Base-by-base conservation (phyloP, 2,329 filamentous ascomycete genomes). In the Nothopassalora personata region DNA sequence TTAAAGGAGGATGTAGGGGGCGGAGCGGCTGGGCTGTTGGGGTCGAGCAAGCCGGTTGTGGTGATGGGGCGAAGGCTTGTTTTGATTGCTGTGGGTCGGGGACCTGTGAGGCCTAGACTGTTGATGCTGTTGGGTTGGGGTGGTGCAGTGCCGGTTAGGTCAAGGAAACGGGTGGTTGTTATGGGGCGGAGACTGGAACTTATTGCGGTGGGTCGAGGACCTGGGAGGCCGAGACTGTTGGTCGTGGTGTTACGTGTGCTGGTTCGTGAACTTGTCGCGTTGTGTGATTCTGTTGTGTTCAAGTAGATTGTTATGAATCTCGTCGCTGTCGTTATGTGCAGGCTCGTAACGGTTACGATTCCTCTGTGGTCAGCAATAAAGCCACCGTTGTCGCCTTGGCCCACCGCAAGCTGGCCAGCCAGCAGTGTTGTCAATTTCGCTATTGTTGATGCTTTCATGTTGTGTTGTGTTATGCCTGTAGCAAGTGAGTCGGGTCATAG, bases 381-480 rank as follows among this genome's bases (percentile, higher is more conserved):
- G 18, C 36, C 49, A 18, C 36, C 56, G 8, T 43, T 4, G n/a
- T 43, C 39, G 39, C 39, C 39, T 43, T 43, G 39, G 39, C 39
- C 39, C 13, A n/a, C 28, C 31, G 57, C 46, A 28, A 62, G 30
- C 46, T 59, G 60, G 52, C 57, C 54, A 34, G 57, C 60, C 60
- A 60, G 60, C 33, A 59, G 54, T 46, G 51, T 45, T 31, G 54
- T 19, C 9, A 48, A 28, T 6, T 49, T 49, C n/a, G 5, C 46
- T 49, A 62, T 34, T 28, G 48, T 47, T 9, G 55, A 39, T 23
- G 47, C 23, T 31, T 56, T 49, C 55, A 58, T 58, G 30, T 50
- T 57, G 50, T 31, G 30, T 49, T 19, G 19, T 13, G 15, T 19
- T 10, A 31, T 18, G 23, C 23, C 23, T 23, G 23, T 3, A 23